These are phyloP conservation scores for Globisporangium nagaii DNA, from an alignment of 352 stramenopile genomes.

Conservation along the genomic window DNA sequence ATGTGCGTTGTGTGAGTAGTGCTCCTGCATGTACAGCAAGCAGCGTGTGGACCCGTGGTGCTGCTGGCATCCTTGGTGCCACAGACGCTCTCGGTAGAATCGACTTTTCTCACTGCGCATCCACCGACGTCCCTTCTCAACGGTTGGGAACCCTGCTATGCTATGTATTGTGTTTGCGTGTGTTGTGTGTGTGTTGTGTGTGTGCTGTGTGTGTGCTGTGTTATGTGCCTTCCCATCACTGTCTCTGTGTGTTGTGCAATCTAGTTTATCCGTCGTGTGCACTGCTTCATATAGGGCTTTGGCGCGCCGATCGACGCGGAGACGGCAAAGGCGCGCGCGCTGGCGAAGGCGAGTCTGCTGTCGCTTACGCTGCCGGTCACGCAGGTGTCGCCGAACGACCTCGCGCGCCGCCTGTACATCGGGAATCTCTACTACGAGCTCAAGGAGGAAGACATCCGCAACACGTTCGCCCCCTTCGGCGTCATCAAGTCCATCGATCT, in stretches of 20 bases:
- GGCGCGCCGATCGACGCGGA: constrained; percentile 42
- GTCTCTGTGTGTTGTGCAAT: constrained; percentile 6
- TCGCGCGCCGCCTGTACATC: constrained; percentile 71
- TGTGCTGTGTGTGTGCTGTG: constrained; percentile 17
- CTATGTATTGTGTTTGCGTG: constrained; percentile 15
- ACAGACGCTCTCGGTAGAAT: too few relatives aligned
- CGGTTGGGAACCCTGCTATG: too few relatives aligned
- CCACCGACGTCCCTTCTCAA: too few relatives aligned
- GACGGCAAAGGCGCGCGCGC: constrained; percentile 44
- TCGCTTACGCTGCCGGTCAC: constrained; percentile 42
- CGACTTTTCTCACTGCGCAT: constrained; percentile 7
- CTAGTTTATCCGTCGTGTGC: constrained; percentile 39
- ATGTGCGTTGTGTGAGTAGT: neutral
- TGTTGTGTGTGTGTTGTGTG: constrained; percentile 8
- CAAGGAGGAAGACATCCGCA: constrained; percentile 73
- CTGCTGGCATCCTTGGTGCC: too few relatives aligned
- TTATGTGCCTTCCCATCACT: constrained; percentile 4
- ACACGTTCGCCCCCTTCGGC: constrained; percentile 59
- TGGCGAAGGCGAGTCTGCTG: constrained; percentile 69
- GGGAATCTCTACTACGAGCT: constrained; percentile 82
- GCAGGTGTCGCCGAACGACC: constrained; percentile 48
- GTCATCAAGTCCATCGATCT: constrained; percentile 69
- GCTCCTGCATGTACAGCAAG: neutral
- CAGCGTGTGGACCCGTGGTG: neutral
- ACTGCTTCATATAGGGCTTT: constrained; percentile 33